phyloP scores from a whole-genome alignment of 2,329 filamentous ascomycete genomes.

The Apiospora sp. region DNA sequence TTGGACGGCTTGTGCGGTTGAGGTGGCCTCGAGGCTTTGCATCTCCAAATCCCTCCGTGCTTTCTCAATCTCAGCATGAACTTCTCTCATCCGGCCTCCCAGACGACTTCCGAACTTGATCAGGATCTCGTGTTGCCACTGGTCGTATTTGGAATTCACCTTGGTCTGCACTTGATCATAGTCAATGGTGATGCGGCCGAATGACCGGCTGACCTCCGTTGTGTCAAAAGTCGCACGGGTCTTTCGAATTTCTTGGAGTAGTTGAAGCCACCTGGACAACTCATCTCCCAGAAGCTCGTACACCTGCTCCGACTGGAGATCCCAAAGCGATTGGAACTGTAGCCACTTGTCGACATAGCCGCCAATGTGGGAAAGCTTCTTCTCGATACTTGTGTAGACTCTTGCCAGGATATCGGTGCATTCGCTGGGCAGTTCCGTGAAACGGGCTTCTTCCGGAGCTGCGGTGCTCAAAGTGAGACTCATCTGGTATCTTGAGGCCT shows the following conservation, averaged over 20 bases:
- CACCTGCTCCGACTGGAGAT: conserved; percentile 93
- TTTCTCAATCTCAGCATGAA: conserved; percentile 90
- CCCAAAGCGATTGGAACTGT: conserved; percentile 98
- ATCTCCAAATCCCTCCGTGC: conserved; percentile 89
- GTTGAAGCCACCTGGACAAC: conserved; percentile 89
- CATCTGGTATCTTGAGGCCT: conserved; percentile 95
- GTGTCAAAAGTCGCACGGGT: conserved; percentile 97
- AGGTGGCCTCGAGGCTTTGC: conserved; percentile 91
- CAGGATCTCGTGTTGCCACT: conserved; percentile 98
- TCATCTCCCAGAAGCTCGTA: conserved; percentile 93
- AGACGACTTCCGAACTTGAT: conserved; percentile 91
- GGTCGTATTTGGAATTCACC: conserved; percentile 98
- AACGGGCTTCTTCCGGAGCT: conserved; percentile 72
- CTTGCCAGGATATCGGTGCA: conserved; percentile 81
- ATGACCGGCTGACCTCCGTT: conserved; percentile 89
- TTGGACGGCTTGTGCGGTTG: conserved; percentile 94
- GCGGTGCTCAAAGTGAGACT: conserved; percentile 68
- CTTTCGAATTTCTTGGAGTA: conserved; percentile 96
- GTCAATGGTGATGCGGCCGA: conserved; percentile 94
- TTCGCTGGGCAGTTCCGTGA: conserved; percentile 83
- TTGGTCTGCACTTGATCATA: conserved; percentile 99
- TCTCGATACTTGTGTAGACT: conserved; percentile 85
- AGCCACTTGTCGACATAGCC: conserved; percentile 97
- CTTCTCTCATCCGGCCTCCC: conserved; percentile 88
- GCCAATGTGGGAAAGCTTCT: conserved; percentile 80